phyloP scores from a whole-genome alignment of 768 basidiomycete genomes.

The Kondoa malvinella region DNA sequence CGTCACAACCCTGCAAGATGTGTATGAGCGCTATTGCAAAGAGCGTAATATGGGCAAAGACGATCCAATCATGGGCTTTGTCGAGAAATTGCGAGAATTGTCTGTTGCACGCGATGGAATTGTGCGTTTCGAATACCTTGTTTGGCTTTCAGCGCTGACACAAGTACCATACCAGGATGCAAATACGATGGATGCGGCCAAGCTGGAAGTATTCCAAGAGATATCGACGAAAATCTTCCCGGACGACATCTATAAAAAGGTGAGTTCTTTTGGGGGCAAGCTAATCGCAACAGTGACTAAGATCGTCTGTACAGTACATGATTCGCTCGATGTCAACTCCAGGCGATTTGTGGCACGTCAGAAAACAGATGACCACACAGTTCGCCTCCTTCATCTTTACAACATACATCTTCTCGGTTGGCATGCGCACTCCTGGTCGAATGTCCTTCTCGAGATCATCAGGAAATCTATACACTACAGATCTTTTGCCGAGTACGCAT shows the following conservation, averaged over 20 bases:
- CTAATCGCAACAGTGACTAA: not conserved
- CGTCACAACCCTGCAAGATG: slow-evolving; percentile 75
- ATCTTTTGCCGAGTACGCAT: slow-evolving; percentile 59
- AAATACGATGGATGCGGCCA: slow-evolving; percentile 17
- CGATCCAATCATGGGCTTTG: slow-evolving; percentile 67
- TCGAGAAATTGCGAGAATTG: slow-evolving; percentile 51
- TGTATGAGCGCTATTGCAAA: slow-evolving; percentile 79
- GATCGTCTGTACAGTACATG: slow-evolving; percentile 68
- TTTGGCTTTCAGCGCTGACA: not conserved
- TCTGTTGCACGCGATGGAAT: not conserved
- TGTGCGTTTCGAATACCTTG: not conserved
- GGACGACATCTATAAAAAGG: slow-evolving; percentile 66
- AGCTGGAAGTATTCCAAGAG: slow-evolving; percentile 72
- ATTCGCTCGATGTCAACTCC: slow-evolving; percentile 63
- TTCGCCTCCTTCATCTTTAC: slow-evolving; percentile 77
- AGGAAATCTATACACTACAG: slow-evolving; percentile 80
- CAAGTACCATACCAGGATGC: not conserved
- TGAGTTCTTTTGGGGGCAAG: slow-evolving; percentile 33
- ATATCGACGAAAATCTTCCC: slow-evolving; percentile 72
- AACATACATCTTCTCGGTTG: slow-evolving; percentile 70
- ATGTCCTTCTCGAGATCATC: slow-evolving; percentile 81
- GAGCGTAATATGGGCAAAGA: slow-evolving; percentile 59
- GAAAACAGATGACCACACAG: slow-evolving; percentile 88
- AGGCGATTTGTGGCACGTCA: slow-evolving; percentile 82
- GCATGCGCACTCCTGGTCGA: slow-evolving; percentile 62